Conservation (phyloP, 495 filamentous ascomycete genomes). For the Baudoinia panamericana region DNA sequence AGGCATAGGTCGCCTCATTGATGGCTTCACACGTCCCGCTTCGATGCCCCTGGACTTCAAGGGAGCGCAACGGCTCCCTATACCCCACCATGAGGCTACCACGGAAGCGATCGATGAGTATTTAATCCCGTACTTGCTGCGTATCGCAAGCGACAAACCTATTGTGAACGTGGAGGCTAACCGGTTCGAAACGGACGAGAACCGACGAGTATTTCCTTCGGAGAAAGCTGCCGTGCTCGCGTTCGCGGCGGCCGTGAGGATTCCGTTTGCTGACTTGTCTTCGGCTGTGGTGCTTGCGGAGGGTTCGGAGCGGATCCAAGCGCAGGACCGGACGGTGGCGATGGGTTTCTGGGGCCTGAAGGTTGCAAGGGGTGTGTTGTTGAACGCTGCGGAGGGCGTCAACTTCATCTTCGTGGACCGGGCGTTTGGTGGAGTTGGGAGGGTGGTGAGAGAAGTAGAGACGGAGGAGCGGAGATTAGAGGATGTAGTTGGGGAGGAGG, state of each 20-base stretch:
- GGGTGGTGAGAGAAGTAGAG: conserved; percentile 19
- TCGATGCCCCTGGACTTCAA: conserved; percentile 26
- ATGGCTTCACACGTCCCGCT: conserved; percentile 40
- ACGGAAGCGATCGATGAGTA: conserved; percentile 41
- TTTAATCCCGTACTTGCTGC: conserved; percentile 48
- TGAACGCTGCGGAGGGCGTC: conserved; percentile 46
- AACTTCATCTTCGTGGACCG: conserved; percentile 47
- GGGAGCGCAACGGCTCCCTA: conserved; percentile 32
- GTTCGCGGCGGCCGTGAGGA: conserved; percentile 40
- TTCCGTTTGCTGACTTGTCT: conserved; percentile 41
- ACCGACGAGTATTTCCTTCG: conserved; percentile 37
- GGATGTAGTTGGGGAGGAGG: conserved; percentile 13
- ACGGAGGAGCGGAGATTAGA: conserved; percentile 22
- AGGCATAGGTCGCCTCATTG: conserved; percentile 38
- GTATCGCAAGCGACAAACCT: conserved; percentile 35
- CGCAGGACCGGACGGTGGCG: conserved; percentile 31
- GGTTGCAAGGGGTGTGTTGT: conserved; percentile 48
- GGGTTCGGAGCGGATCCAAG: conserved; percentile 8
- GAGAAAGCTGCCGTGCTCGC: conserved; percentile 45
- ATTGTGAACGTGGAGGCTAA: conserved; percentile 48
- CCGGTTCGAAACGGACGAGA: conserved; percentile 44
- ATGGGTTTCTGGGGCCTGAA: conserved; percentile 48
- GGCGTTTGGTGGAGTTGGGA: conserved; percentile 48
- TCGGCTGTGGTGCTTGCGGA: conserved; percentile 24
- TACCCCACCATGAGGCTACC: conserved; percentile 34